Base-by-base conservation (phyloP, 2,329 filamentous ascomycete genomes). In the Sporothrix sp. region DNA sequence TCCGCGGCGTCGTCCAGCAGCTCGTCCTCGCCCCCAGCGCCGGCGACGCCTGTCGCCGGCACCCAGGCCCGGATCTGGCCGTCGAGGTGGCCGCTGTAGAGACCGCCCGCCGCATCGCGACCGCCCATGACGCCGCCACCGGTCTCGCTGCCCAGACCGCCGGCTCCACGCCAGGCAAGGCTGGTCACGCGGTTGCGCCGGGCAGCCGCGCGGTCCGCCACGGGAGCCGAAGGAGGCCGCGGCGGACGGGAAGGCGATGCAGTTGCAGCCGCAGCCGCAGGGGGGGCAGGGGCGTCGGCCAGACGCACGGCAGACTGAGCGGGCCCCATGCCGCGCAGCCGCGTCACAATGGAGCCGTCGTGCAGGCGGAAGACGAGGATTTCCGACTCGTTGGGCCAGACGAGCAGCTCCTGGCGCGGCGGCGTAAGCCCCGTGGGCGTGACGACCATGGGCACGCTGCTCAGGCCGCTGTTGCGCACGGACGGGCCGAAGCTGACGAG, bases 401-500 rank as follows among this genome's bases (percentile, higher is more conserved):
- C 81, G 0, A 96, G 69, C 3, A 86, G 66, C 54, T 90, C 83
- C 32, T 78, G 73, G 0, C 74, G 73, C 0, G 75, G 67, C 4
- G 70, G 66, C 3, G 76, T 77, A 23, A 84, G 62, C 7, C 75
- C 71, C 1, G 71, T 71, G 0, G 89, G 87, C 1, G 81, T 73
- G 8, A 82, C 65, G 50, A 88, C 67, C 52, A 88, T 79, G 40
- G 71, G 73, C 18, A 78, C 70, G 53, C 75, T 81, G 18, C 76
- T 77, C 5, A 83, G 70, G 58, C 76, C 81, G 57, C 70, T 74
- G 63, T 96, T 96, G 59, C 82, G 84, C 36, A 96, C 75, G 25
- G 82, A 75, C 1, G 90, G 86, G 0, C 89, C 89, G 62, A 96
- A 97, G 63, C 84, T 90, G 0, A 85, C 86, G 6, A 96, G 78